phyloP scores from a whole-genome alignment of 305 asterid genomes.

The Nicotiana rustica region DNA sequence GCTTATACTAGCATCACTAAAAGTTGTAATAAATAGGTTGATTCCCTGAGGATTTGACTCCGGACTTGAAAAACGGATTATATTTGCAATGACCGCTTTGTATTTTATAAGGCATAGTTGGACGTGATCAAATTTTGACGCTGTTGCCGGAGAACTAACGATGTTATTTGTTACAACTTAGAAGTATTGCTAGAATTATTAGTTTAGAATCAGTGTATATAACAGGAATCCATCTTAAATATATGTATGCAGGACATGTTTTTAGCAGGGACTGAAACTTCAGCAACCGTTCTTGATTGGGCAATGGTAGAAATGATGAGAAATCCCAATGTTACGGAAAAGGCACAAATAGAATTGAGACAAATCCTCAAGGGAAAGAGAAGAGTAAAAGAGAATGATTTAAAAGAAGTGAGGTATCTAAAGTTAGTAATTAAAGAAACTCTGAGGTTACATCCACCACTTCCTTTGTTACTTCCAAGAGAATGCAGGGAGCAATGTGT shows the following conservation, averaged over 20 bases:
- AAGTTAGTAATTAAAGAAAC: constrained; percentile 20
- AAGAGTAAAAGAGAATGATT: background rate
- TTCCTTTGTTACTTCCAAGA: constrained; percentile 28
- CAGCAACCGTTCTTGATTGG: constrained; percentile 18
- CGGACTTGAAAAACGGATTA: too few species aligned
- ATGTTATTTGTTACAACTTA: too few species aligned
- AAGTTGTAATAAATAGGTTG: too few species aligned
- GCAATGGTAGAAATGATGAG: constrained; percentile 26
- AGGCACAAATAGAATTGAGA: constrained; percentile 21
- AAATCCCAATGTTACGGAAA: background rate
- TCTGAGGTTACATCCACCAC: constrained; percentile 26
- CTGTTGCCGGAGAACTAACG: too few species aligned
- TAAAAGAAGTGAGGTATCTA: background rate
- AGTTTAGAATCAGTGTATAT: too few species aligned
- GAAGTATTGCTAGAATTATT: too few species aligned
- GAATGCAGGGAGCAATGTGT: constrained; percentile 12
- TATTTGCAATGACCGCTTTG: too few species aligned
- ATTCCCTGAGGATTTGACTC: too few species aligned
- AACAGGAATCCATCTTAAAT: too few species aligned
- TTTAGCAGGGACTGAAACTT: constrained; percentile 28
- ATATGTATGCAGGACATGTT: constrained; percentile 22
- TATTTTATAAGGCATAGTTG: too few species aligned
- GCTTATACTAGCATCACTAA: too few species aligned
- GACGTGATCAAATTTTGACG: too few species aligned
- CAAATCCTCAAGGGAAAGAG: background rate